These are phyloP conservation scores for Colletotrichum salicis DNA, from an alignment of 2,329 filamentous ascomycete species.

Conservation along the genomic window DNA sequence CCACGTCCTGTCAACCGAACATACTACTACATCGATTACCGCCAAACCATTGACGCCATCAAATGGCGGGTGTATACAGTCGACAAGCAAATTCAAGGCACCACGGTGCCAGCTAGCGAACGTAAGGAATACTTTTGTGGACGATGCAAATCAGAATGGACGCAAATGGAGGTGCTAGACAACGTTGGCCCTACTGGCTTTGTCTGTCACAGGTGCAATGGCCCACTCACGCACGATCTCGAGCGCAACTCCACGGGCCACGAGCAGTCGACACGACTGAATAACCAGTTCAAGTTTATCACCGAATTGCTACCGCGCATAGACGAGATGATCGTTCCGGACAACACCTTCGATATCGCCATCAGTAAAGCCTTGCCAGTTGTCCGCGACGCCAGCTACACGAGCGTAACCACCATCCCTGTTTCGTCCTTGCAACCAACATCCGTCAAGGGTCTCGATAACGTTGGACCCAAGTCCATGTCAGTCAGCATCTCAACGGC, in stretches of 20 bases:
- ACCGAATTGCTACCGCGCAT: constrained; percentile 81
- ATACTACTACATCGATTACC: constrained; percentile 98
- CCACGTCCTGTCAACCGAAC: constrained; percentile 85
- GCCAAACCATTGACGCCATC: constrained; percentile 92
- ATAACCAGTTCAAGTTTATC: constrained; percentile 83
- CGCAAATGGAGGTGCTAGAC: constrained; percentile 88
- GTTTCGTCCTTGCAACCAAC: constrained; percentile 70
- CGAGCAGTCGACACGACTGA: constrained; percentile 78
- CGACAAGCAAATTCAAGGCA: constrained; percentile 87
- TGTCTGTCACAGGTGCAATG: constrained; percentile 81
- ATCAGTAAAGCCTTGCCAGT: constrained; percentile 72
- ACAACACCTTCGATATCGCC: constrained; percentile 78
- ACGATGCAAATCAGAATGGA: constrained; percentile 86
- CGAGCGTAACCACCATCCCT: constrained; percentile 62
- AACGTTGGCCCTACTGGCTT: constrained; percentile 78
- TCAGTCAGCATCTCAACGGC: constrained; percentile 75
- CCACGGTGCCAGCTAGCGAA: constrained; percentile 82
- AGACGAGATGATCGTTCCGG: constrained; percentile 78
- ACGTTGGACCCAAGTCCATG: constrained; percentile 75
- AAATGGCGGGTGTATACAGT: constrained; percentile 93
- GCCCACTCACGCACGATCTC: constrained; percentile 71
- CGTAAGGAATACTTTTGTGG: constrained; percentile 92
- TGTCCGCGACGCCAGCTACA: constrained; percentile 71
- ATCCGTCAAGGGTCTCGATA: constrained; percentile 75
- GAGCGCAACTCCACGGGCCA: constrained; percentile 76